These are phyloP conservation scores for Escallonia herrerae DNA, from an alignment of 129 eudicot species.

Conservation along the genomic window DNA sequence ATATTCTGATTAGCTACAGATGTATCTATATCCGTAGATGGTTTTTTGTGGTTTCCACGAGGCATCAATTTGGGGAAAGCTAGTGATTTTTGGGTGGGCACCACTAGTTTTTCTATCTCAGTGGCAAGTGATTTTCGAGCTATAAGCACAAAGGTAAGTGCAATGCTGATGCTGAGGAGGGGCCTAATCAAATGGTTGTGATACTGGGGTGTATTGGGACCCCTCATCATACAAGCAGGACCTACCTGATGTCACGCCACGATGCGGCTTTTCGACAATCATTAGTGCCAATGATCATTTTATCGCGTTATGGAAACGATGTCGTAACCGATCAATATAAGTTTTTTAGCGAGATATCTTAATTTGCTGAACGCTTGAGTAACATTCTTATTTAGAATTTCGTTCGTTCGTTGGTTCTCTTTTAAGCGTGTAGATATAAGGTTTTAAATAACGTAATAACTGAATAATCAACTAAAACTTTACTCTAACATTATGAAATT, in stretches of 20 bases:
- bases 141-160: not conserved
- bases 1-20: constrained; percentile 22
- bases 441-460: too few relatives aligned
- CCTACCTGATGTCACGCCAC: constrained; percentile 1
- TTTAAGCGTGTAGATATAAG: too few relatives aligned
- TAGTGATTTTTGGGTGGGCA: constrained; percentile 7
- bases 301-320: too few relatives aligned
- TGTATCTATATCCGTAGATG: constrained; percentile 9
- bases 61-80: constrained; percentile 32
- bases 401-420: too few relatives aligned
- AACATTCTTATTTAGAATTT: too few relatives aligned
- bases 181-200: not conserved
- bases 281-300: too few relatives aligned
- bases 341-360: too few relatives aligned
- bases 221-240: not conserved
- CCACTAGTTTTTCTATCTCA: not conserved
- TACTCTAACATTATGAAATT: too few relatives aligned
- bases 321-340: too few relatives aligned
- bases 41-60: constrained; percentile 31
- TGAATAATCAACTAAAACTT: too few relatives aligned
- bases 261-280: not conserved
- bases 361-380: too few relatives aligned
- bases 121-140: not conserved
- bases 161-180: not conserved
- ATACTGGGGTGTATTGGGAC: not conserved